Percentiles rank a stretch among this genome's conserved stretches.
These are phyloP conservation scores for Passalora sequoiae DNA, from an alignment of 2,329 filamentous ascomycete genomes.

Conservation along the genomic window DNA sequence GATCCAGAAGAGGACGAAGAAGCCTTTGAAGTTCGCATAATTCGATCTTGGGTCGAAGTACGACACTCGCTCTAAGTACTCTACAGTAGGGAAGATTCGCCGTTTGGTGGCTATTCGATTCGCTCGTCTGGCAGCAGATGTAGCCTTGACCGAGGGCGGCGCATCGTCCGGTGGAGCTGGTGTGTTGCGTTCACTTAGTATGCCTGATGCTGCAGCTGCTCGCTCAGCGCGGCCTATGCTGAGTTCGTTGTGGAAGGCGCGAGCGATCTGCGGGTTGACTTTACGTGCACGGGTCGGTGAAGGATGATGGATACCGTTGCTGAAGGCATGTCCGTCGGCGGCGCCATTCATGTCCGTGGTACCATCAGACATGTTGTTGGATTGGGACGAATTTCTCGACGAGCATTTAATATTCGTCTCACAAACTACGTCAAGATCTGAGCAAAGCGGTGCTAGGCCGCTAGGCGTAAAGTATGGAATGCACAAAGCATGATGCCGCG, in stretches of 20 bases:
- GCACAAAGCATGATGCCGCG: no score
- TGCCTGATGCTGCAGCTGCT: conserved; percentile 13
- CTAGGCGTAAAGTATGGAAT: no score
- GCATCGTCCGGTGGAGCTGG: conserved; percentile 77
- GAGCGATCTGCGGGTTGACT: conserved; percentile 20
- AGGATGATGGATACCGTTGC: conserved; percentile 23
- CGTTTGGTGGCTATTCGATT: conserved; percentile 60
- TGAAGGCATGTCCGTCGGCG: conserved; percentile 14
- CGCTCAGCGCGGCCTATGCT: conserved; percentile 6
- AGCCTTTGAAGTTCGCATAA: conserved; percentile 90
- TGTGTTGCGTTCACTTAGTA: conserved; percentile 54
- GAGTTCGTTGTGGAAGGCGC: conserved; percentile 18
- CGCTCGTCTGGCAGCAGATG: conserved; percentile 79
- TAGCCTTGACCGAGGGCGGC: conserved; percentile 81
- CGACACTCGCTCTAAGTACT: conserved; percentile 84
- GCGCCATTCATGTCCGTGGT: conserved; percentile 11
- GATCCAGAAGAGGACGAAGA: conserved; percentile 98
- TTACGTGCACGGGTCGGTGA: conserved; percentile 23
- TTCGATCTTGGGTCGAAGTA: conserved; percentile 93
- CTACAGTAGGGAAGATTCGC: conserved; percentile 84
- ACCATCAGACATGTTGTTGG: conserved; percentile 14
- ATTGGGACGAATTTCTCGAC: no score
- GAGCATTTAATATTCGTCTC: no score
- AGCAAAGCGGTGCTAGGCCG: no score
- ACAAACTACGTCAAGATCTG: no score